These are phyloP conservation scores for Saccharomycopsis selenospora DNA, from an alignment of 805 yeast species.

Conservation along the genomic window DNA sequence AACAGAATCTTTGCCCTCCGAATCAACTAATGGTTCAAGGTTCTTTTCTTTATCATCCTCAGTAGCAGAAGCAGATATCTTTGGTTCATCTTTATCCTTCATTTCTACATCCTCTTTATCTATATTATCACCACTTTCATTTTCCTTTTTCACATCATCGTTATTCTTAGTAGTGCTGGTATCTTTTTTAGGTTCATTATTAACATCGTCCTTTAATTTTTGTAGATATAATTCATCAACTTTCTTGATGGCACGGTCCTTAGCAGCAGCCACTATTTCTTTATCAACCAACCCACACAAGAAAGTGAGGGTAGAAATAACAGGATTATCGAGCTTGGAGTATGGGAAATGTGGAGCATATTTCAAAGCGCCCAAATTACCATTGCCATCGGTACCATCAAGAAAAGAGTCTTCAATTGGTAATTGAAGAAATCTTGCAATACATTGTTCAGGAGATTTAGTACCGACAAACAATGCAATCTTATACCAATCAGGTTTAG, in stretches of 20 bases:
- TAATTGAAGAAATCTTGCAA: constrained; percentile 66
- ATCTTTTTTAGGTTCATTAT: constrained; percentile 20
- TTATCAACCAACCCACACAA: constrained; percentile 80
- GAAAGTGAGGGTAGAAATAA: constrained; percentile 86
- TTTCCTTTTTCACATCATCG: constrained; percentile 10
- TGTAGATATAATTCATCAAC: constrained; percentile 21
- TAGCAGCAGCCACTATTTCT: constrained; percentile 38
- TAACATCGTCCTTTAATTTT: constrained; percentile 18
- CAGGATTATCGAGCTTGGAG: constrained; percentile 84
- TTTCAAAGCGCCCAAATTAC: constrained; percentile 64
- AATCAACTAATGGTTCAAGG: constrained; percentile 19
- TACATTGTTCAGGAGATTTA: constrained; percentile 71
- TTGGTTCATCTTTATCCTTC: constrained; percentile 6
- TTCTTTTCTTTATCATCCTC: constrained; percentile 10
- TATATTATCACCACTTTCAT: constrained; percentile 14
- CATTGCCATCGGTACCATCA: constrained; percentile 30
- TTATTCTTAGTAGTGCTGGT: constrained; percentile 8
- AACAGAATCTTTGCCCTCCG: constrained; percentile 8
- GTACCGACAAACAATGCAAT: constrained; percentile 61
- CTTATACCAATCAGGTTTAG: constrained; percentile 69
- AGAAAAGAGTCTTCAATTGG: constrained; percentile 76
- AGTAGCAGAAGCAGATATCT: constrained; percentile 2
- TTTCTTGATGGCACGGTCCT: constrained; percentile 22
- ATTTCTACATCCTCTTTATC: constrained; percentile 16
- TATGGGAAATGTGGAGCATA: constrained; percentile 82